Conservation (phyloP, 257 asterid species). For the Paulownia fortunei region DNA sequence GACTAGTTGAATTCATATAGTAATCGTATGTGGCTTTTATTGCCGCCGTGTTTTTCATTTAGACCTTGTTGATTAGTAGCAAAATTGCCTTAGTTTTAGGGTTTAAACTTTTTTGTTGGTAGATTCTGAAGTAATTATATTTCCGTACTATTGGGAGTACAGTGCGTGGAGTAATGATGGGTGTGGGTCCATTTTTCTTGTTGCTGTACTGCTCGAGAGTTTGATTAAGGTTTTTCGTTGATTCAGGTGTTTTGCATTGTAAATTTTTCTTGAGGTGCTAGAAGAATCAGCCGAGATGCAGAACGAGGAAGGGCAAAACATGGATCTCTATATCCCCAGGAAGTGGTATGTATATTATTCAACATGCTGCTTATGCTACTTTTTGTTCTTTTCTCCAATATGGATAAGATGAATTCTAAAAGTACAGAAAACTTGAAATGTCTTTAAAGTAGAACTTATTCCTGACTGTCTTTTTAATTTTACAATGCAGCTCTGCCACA, state of each 20-base stretch:
- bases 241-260: constrained; percentile 25
- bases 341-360: constrained; percentile 47
- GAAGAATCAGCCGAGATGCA: constrained; percentile 50
- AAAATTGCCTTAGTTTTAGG: neutral
- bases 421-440: neutral
- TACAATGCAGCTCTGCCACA: constrained; percentile 77
- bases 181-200: neutral
- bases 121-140: neutral
- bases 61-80: neutral
- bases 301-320: constrained; percentile 74
- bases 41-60: neutral
- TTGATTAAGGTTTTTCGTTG: neutral
- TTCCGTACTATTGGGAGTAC: neutral
- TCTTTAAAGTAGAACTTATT: neutral
- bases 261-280: neutral
- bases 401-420: neutral
- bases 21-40: too few relatives aligned
- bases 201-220: neutral
- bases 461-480: neutral
- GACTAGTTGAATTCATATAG: neutral
- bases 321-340: constrained; percentile 74
- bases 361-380: neutral
- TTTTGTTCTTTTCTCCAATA: too few relatives aligned
- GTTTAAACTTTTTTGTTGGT: neutral
- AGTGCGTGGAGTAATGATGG: neutral